These are phyloP conservation scores for Tetrapisispora fleetii DNA, from an alignment of 805 yeast genomes.

Conservation along the genomic window DNA sequence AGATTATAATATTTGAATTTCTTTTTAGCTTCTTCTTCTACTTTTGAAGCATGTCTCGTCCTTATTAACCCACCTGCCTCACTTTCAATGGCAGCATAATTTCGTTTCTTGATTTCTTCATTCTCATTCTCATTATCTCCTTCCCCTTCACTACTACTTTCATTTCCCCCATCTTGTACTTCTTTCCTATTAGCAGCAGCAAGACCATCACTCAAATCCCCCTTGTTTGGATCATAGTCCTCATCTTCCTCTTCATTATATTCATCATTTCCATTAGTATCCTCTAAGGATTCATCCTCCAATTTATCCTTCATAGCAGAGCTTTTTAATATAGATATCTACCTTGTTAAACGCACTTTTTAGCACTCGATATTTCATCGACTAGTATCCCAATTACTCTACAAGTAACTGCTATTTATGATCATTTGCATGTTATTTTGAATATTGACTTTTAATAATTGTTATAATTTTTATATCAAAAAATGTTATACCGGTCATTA, in stretches of 20 bases:
- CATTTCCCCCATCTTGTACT: slow-evolving; percentile 28
- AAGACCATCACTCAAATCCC: background rate
- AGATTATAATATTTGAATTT: slow-evolving; percentile 25
- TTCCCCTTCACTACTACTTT: slow-evolving; percentile 18
- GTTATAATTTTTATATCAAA: too few species aligned
- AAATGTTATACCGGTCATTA: too few species aligned
- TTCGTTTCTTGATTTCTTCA: slow-evolving; percentile 24
- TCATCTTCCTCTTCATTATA: slow-evolving; percentile 32
- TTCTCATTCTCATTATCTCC: slow-evolving; percentile 31
- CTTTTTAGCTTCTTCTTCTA: slow-evolving; percentile 30
- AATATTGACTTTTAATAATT: too few species aligned
- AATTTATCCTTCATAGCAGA: background rate
- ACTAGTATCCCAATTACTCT: too few species aligned
- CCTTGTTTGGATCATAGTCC: slow-evolving; percentile 29
- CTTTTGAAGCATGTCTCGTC: slow-evolving; percentile 54
- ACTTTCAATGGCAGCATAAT: slow-evolving; percentile 47
- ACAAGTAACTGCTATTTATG: too few species aligned
- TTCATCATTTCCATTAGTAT: slow-evolving; percentile 13
- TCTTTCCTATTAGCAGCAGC: slow-evolving; percentile 23
- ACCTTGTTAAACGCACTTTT: too few species aligned
- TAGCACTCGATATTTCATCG: too few species aligned
- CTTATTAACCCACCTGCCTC: slow-evolving; percentile 53
- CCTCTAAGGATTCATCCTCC: background rate
- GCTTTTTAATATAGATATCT: background rate
- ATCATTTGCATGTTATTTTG: too few species aligned